Base-by-base conservation (phyloP, 495 filamentous ascomycete species). In the Hypoxylon fragiforme region DNA sequence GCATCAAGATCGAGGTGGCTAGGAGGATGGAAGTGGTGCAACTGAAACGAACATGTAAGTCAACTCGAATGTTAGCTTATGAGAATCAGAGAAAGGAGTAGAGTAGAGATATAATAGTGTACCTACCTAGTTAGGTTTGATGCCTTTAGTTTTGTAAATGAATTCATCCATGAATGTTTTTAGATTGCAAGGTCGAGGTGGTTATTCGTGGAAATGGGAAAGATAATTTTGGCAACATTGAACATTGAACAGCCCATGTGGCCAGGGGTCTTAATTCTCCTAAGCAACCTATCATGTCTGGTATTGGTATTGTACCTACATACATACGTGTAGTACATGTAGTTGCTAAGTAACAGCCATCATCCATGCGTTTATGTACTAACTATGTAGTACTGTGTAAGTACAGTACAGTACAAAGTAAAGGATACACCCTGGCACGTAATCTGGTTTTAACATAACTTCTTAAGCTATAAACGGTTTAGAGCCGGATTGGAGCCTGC, bases 211-310 rank as follows among this genome's bases (percentile, higher is more conserved):
- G n/a, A 38, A 12, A 26, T 15, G 20, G 35, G 40, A 11, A 45
- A 6, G 15, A 45, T 54, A 54, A 45, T 39, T 54, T 54, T 54
- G 42, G 50, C 41, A 54, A 46, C n/a, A n/a, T n/a, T n/a, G n/a
- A n/a, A n/a, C n/a, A n/a, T 28, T 28, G 24, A 4, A 28, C 24
- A n/a, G n/a, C n/a, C n/a, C n/a, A 28, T 28, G 24, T 12, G 14
- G 16, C 16, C 12, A 21, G 12, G 30, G 30, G 43, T 6, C n/a
- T 28, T 28, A 28, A 9, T 28, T 4, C 24, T 4, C 24, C 24
- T 4, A 28, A 4, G 4, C 24, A 28, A 28, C 24, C 24, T 28
- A 28, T 28, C 24, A n/a, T n/a, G n/a, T n/a, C n/a, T n/a, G n/a
- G n/a, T n/a, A n/a, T n/a, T n/a, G n/a, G n/a, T n/a, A n/a, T n/a